Base-by-base conservation (phyloP, 371 early-diverging fungal species). In the Dipsacomyces acuminosporus region DNA sequence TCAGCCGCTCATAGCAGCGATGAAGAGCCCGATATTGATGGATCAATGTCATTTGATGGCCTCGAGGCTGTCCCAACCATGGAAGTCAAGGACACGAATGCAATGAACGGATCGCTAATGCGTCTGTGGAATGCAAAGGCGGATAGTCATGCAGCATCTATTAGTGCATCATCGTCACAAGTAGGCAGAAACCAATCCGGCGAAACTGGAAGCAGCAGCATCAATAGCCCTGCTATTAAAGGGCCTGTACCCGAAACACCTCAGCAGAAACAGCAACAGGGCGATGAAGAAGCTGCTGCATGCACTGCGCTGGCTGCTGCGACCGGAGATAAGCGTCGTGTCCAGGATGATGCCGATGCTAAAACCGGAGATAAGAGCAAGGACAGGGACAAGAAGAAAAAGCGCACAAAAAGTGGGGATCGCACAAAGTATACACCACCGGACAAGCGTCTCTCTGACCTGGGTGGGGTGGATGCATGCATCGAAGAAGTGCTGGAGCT, bases 401-500 rank as follows among this genome's bases (percentile, higher is more conserved):
- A 65, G 63, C 42, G 69, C 42, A 13, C 67, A 50, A 45, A 71
- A 55, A 40, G 66, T 54, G 25, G 59, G 33, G 19, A 64, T 46
- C 53, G 57, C 23, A 22, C 74, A 48, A 38, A 52, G 18, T 46
- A 57, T 26, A 43, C 51, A 17, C 53, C 62, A 9, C 93, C 82
- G 15, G 81, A 80, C 2, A 76, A 86, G 4, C 74, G 81, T 38
- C 73, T 94, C 23, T 75, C 82, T 8, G 91, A 94, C 72, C 71
- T 94, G 42, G 95, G 93, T 59, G 96, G 97, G 5, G 87, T 96
- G 35, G 96, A 96, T 42, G 59, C 81, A 22, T 86, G 86, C 64
- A 83, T 92, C 33, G 91, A 92, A 56, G 93, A 97, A 55, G 87
- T 99, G 22, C 80, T 94, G 70, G 97, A 99, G 65, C 81, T 96